Percentiles rank a stretch among this genome's conserved stretches.
Evolutionary conservation across 108 stramenopile genomes (phyloP).

Genomic region (Skeletonema potamos): DNA sequence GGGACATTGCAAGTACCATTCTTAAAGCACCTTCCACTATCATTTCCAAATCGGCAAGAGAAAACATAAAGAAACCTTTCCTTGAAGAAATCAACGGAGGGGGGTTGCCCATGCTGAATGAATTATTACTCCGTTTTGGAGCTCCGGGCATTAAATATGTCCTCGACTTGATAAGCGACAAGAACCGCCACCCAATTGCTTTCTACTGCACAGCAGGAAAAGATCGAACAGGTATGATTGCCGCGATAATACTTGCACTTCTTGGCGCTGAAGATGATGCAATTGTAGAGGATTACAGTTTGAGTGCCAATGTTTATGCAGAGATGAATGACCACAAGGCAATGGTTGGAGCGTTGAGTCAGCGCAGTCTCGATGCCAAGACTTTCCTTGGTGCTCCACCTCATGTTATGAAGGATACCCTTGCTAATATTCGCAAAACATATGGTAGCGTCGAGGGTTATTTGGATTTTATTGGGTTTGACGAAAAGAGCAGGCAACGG

Average conservation of each 20-base stretch:
- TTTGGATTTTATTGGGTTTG: conserved; percentile 88
- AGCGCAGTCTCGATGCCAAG: conserved; percentile 84
- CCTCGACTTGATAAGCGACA: conserved; percentile 73
- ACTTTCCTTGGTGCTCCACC: conserved; percentile 90
- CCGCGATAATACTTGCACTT: conserved; percentile 78
- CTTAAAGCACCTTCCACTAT: conserved; percentile 75
- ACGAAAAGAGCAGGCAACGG: conserved; percentile 69
- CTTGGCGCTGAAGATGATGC: conserved; percentile 72
- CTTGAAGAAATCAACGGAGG: conserved; percentile 88
- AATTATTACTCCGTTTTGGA: conserved; percentile 78
- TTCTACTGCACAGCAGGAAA: conserved; percentile 96
- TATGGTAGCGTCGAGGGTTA: conserved; percentile 88
- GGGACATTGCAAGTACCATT: conserved; percentile 71
- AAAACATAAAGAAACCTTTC: conserved; percentile 81
- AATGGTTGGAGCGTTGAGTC: conserved; percentile 91
- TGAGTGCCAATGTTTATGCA: conserved; percentile 90
- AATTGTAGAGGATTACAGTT: conserved; percentile 88
- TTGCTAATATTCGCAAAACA: conserved; percentile 64
- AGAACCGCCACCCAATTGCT: conserved; percentile 80
- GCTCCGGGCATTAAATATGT: conserved; percentile 87
- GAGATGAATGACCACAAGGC: conserved; percentile 93
- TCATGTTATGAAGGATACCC: conserved; percentile 83
- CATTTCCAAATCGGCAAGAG: conserved; percentile 69
- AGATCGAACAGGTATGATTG: conserved; percentile 87
- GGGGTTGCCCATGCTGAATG: conserved; percentile 90